A percentile compares a stretch with the other conserved stretches of the same genome.
Conservation (phyloP, 108 stramenopile genomes). For the Parietichytrium sp. region DNA sequence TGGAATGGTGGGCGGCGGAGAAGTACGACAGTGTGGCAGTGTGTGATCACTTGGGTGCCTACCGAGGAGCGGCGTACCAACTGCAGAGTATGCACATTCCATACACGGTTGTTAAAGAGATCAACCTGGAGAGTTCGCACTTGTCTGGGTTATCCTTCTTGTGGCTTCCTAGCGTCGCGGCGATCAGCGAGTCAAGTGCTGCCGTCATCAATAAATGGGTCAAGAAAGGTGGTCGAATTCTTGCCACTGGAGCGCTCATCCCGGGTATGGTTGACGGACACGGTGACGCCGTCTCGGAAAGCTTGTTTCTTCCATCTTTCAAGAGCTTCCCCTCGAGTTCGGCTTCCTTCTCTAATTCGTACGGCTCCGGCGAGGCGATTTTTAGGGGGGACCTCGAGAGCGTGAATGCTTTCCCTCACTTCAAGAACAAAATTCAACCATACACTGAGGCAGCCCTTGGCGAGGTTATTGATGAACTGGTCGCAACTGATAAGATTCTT, state of each 20-base stretch:
- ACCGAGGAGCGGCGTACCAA: neutral
- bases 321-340: too few species aligned
- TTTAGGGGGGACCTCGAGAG: neutral
- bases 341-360: neutral
- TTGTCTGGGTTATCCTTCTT: neutral
- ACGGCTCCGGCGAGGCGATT: neutral
- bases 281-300: neutral
- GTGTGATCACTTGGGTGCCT: neutral
- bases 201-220: constrained; percentile 23
- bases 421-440: neutral
- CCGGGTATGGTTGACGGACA: neutral
- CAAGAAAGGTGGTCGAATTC: neutral
- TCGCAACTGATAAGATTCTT: neutral
- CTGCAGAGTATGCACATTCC: constrained; percentile 25
- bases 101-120: neutral
- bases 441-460: neutral
- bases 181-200: neutral
- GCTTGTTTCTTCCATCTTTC: neutral
- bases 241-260: neutral
- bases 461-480: neutral
- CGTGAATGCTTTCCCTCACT: neutral
- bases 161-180: neutral
- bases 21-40: neutral
- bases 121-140: neutral
- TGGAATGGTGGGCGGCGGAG: constrained; percentile 18